Evolutionary conservation across 202 grass and related monocot genomes (phyloP).

Genomic region (Panicum virgatum): DNA sequence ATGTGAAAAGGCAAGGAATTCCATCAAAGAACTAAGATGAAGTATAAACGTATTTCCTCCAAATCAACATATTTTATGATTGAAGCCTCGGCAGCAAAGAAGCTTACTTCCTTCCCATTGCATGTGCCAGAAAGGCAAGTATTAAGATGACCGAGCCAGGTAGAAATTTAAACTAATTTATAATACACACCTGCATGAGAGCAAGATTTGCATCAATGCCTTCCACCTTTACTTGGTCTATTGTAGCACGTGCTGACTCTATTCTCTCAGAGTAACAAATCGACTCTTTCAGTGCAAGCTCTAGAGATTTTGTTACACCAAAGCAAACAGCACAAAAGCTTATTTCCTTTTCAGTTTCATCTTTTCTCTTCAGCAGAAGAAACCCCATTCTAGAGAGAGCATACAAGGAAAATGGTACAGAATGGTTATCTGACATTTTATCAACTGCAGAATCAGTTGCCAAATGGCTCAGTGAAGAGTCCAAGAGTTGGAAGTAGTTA

Average conservation of each 20-base stretch:
- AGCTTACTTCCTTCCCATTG: slow-evolving; percentile 10
- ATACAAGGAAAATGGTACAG: slow-evolving; percentile 75
- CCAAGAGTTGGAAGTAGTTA: slow-evolving; percentile 60
- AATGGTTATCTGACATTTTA: slow-evolving; percentile 38
- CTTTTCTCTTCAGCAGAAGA: slow-evolving; percentile 50
- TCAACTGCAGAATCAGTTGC: slow-evolving; percentile 37
- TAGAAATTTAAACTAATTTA: slow-evolving; percentile 19
- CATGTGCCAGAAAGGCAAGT: neutral
- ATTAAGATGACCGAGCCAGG: slow-evolving; percentile 6
- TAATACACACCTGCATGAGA: slow-evolving; percentile 63
- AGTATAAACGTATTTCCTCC: neutral
- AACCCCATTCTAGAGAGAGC: slow-evolving; percentile 76
- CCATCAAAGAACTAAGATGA: neutral
- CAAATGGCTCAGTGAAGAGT: slow-evolving; percentile 46
- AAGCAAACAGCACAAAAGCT: slow-evolving; percentile 57
- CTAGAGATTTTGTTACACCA: slow-evolving; percentile 68
- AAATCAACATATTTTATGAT: slow-evolving; percentile 33
- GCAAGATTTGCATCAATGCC: slow-evolving; percentile 76
- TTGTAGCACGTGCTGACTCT: slow-evolving; percentile 71
- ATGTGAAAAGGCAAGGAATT: slow-evolving; percentile 20
- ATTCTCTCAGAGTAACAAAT: slow-evolving; percentile 71
- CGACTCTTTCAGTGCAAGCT: slow-evolving; percentile 80
- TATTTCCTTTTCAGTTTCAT: slow-evolving; percentile 56
- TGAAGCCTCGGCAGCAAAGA: slow-evolving; percentile 21
- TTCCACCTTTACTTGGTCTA: slow-evolving; percentile 81